Base-by-base conservation (phyloP, 2,329 filamentous ascomycete genomes). In the Ophiocordyceps polyrhachis-furcata region DNA sequence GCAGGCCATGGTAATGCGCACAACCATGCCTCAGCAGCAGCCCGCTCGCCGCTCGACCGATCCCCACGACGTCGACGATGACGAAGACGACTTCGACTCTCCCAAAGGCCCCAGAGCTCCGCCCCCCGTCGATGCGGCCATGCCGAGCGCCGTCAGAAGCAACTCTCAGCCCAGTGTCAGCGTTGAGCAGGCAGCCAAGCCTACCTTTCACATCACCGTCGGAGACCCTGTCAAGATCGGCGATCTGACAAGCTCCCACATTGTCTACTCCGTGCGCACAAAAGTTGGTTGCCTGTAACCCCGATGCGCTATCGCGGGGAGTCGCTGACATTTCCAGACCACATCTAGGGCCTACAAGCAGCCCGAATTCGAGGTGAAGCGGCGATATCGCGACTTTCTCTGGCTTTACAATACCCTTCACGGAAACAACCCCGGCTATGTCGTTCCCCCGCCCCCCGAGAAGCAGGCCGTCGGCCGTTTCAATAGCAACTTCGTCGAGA, bases 151-250 rank as follows among this genome's bases (percentile, higher is more conserved):
- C 25, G 57, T 72, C 29, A 64, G 66, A 53, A 69, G 62, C 59
- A 71, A 64, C 56, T 74, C 58, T 52, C 77, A 68, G 56, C 87
- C 88, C 17, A 94, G 88, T 58, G 76, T 95, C 51, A 93, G 83
- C 60, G 69, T 96, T 46, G 89, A 96, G 62, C 84, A 93, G 65
- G 91, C 91, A 42, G 81, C 89, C 28, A 93, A 94, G 63, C 91
- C 91, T 5, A 82, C 70, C 40, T 98, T 96, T 62, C 69, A 84
- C 43, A 96, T 98, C 55, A 79, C 74, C 3, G 91, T 98, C 20
- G 91, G 91, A 47, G 91, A 98, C 64, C 91, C 91, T 45, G 88
- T 95, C 65, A 98, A 96, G 67, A 89, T 98, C 52, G 91, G 91
- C 48, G 91, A 96, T 63, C 64, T 96, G 60, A 95, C 91, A 9